phyloP scores from a whole-genome alignment of 495 filamentous ascomycete genomes.

The Peziza echinospora region DNA sequence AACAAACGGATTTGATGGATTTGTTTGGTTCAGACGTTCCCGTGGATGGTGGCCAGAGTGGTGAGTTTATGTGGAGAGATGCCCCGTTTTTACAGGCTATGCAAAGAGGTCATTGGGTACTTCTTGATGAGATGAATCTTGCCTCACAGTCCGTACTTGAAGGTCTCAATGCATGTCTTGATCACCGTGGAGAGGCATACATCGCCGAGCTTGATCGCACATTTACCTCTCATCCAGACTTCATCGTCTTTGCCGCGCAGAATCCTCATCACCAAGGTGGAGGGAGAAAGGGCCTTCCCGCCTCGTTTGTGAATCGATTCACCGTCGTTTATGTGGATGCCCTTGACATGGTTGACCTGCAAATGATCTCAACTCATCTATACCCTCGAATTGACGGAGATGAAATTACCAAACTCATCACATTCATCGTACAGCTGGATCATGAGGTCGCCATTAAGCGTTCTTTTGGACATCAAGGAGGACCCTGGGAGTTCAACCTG shows the following conservation, averaged over 20 bases:
- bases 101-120: slow-evolving; percentile 86
- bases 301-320: slow-evolving; percentile 93
- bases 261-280: slow-evolving; percentile 96
- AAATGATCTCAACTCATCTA: slow-evolving; percentile 53
- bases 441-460: slow-evolving; percentile 40
- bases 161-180: slow-evolving; percentile 88
- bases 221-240: slow-evolving; percentile 72
- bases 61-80: slow-evolving; percentile 84
- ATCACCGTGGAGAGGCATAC: slow-evolving; percentile 91
- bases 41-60: slow-evolving; percentile 65
- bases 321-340: slow-evolving; percentile 90
- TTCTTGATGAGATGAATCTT: slow-evolving; percentile 97
- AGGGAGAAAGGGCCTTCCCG: slow-evolving; percentile 82
- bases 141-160: slow-evolving; percentile 94
- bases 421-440: slow-evolving; percentile 61
- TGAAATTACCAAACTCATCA: slow-evolving; percentile 41
- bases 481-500: slow-evolving; percentile 94
- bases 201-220: slow-evolving; percentile 84
- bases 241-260: slow-evolving; percentile 85
- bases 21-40: slow-evolving; percentile 95
- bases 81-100: slow-evolving; percentile 89
- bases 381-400: slow-evolving; percentile 39
- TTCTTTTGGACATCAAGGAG: slow-evolving; percentile 53
- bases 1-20: slow-evolving; percentile 94
- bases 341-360: slow-evolving; percentile 59